phyloP scores from a whole-genome alignment of 108 stramenopile species.

The Pseudonitzschia multistriata region DNA sequence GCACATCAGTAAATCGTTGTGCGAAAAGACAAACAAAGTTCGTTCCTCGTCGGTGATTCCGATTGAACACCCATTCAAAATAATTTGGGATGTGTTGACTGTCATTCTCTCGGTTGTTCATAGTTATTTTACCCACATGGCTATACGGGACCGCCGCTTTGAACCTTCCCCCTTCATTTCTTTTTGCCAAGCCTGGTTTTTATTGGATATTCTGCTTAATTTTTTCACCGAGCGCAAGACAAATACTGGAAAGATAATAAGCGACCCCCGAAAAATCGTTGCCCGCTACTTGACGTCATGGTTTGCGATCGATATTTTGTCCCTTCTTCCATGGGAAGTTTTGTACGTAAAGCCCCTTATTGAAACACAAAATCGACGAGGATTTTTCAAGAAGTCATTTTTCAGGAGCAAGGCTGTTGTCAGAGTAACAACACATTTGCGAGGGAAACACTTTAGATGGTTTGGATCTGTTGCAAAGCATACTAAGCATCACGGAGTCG shows the following conservation, averaged over 20 bases:
- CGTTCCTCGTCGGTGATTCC: constrained; percentile 47
- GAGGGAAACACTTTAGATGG: constrained; percentile 70
- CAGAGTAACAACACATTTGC: constrained; percentile 63
- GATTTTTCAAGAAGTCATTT: constrained; percentile 67
- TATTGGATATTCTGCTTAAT: constrained; percentile 78
- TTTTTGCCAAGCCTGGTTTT: constrained; percentile 76
- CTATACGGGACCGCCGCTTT: constrained; percentile 72
- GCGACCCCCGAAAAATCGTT: constrained; percentile 68
- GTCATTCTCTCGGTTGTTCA: constrained; percentile 66
- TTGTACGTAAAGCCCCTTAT: constrained; percentile 77
- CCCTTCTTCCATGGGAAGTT: constrained; percentile 76
- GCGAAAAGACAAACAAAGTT: not conserved
- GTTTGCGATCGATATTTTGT: constrained; percentile 78
- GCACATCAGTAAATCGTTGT: not conserved
- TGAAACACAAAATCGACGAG: constrained; percentile 71
- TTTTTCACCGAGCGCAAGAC: constrained; percentile 81
- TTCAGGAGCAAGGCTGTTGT: constrained; percentile 79
- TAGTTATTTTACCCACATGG: constrained; percentile 63
- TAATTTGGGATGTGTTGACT: constrained; percentile 77
- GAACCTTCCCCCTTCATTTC: constrained; percentile 44
- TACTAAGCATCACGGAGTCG: constrained; percentile 55
- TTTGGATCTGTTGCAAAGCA: constrained; percentile 69
- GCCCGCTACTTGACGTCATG: constrained; percentile 84
- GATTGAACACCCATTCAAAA: constrained; percentile 77
- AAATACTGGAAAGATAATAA: constrained; percentile 49